Evolutionary conservation across 306 rosid species (phyloP).

Genomic region (Citrullus colocynthis): DNA sequence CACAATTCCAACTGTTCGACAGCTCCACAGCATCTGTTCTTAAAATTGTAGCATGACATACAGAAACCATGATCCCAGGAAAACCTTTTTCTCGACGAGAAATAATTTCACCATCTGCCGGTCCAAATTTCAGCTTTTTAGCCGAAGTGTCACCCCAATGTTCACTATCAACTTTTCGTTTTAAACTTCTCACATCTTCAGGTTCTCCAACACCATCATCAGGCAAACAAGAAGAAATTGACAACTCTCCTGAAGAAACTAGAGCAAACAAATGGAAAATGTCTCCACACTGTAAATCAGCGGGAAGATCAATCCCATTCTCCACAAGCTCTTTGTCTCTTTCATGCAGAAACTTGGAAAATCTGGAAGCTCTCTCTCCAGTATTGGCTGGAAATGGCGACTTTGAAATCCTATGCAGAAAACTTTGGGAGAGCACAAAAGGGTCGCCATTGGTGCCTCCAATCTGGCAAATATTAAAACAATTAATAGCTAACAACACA

Average conservation of each 20-base stretch:
- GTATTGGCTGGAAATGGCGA: conserved; percentile 71
- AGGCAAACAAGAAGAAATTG: conserved; percentile 62
- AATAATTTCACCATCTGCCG: conserved; percentile 72
- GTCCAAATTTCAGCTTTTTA: conserved; percentile 48
- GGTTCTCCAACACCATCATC: conserved; percentile 82
- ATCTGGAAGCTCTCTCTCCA: conserved; percentile 55
- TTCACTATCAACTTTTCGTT: conserved; percentile 58
- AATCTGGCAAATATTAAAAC: conserved; percentile 36
- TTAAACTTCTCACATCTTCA: conserved; percentile 61
- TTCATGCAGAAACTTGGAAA: conserved; percentile 54
- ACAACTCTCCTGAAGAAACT: conserved; percentile 62
- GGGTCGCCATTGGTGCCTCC: conserved; percentile 57
- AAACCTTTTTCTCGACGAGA: conserved; percentile 97
- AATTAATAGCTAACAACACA: neutral
- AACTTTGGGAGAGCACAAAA: conserved; percentile 67
- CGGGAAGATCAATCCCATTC: conserved; percentile 41
- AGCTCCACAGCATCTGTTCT: conserved; percentile 42
- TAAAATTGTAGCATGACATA: conserved; percentile 28
- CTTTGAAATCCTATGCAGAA: conserved; percentile 59
- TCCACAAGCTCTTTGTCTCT: conserved; percentile 45
- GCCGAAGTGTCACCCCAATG: conserved; percentile 32
- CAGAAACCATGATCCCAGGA: conserved; percentile 60
- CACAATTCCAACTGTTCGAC: conserved; percentile 29
- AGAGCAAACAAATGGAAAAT: conserved; percentile 70
- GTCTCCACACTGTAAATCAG: conserved; percentile 80